Evolutionary conservation across 179 eudicot species (phyloP).

Genomic region (Sideroxylon spinosum): DNA sequence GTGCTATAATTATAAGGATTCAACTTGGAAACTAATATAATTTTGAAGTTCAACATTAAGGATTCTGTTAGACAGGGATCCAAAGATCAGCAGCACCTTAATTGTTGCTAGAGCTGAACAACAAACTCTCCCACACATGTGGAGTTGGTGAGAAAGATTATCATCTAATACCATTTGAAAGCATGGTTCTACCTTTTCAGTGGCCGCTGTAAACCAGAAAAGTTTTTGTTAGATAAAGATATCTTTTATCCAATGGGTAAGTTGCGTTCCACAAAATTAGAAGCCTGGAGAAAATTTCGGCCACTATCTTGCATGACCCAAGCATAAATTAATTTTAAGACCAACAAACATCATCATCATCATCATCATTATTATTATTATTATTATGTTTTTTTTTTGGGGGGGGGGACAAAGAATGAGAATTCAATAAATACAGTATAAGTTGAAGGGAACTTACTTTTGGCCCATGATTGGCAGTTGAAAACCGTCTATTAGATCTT

Average conservation of each 20-base stretch:
- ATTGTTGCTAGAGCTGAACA: not conserved
- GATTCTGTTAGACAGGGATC: conserved; percentile 2
- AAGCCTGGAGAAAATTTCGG: not conserved
- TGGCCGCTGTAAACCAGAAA: conserved; percentile 25
- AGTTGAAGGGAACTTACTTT: conserved; percentile 50
- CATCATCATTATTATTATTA: too few species aligned
- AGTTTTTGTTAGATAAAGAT: not conserved
- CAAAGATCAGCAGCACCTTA: conserved; percentile 12
- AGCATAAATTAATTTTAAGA: not conserved
- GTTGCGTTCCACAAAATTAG: not conserved
- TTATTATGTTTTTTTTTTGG: too few species aligned
- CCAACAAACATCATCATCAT: not conserved
- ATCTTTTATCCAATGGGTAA: not conserved
- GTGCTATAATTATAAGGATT: not conserved
- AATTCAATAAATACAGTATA: not conserved
- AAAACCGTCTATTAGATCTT: conserved; percentile 46
- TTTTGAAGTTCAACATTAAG: not conserved
- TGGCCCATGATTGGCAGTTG: conserved; percentile 65
- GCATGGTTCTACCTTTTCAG: conserved; percentile 20
- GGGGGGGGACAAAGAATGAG: not conserved
- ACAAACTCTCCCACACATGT: not conserved
- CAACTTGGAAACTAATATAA: not conserved
- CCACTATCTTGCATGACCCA: not conserved
- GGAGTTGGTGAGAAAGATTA: not conserved
- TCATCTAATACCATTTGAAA: not conserved